Base-by-base conservation (phyloP, 2,329 filamentous ascomycete genomes). In the Cordyceps militaris region DNA sequence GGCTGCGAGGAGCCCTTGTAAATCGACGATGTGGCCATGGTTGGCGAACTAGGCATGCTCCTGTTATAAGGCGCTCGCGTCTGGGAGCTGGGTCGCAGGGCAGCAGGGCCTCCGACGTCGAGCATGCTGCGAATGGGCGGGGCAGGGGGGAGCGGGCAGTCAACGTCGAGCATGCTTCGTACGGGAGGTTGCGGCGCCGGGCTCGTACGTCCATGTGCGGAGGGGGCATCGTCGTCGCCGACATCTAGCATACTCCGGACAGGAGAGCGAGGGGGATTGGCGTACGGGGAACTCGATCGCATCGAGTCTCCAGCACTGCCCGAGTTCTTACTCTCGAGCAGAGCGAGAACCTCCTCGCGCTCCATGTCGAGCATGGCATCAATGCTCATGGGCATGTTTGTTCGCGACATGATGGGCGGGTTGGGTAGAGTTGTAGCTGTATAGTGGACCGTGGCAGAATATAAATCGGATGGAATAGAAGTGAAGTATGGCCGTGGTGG, bases 311-410 rank as follows among this genome's bases (percentile, higher is more conserved):
- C 64, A 14, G 73, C 66, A 23, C 69, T 67, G 11, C 70, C 67
- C 2, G 63, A 58, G 54, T 65, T 65, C 52, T 73, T 75, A 46
- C 79, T 79, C 69, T 88, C 85, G 43, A 91, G 76, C 61, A 90
- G 75, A 49, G 84, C 84, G 63, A 91, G 76, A 40, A 91, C 85
- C 72, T 90, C 87, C 61, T 79, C 78, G 61, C 87, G 82, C 76
- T 93, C 89, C 75, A 91, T 86, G 68, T 91, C 88, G 62, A 91
- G 78, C 63, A 86, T 83, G 50, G 86, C 82, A 73, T 91, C 88
- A 66, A 92, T 82, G 66, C 87, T 91, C 86, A 90, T 90, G 21
- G 76, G 74, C 52, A 73, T 71, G 51, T 67, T 62, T 10, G 63
- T 62, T 38, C 61, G 66, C 59, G 71, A 67, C 71, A 73, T 73